phyloP scores from a whole-genome alignment of 305 asterid species.

The Lippia alba region DNA sequence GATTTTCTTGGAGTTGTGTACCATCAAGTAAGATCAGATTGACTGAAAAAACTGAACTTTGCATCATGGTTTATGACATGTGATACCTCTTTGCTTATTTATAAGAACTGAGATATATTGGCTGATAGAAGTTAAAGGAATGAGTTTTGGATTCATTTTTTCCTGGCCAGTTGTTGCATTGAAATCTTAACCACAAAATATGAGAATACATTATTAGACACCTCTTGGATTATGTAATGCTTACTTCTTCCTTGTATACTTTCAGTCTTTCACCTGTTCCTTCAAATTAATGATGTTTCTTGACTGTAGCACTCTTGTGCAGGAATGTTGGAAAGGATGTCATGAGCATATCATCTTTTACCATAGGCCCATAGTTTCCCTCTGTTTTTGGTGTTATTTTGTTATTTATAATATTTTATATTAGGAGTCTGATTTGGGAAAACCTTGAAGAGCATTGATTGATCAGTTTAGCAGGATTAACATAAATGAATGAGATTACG shows the following conservation, averaged over 20 bases:
- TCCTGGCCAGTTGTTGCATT: not conserved
- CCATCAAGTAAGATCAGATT: conserved; percentile 70
- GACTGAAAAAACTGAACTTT: not conserved
- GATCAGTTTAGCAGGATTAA: conserved; percentile 5
- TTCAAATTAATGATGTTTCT: not conserved
- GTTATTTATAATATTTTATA: not conserved
- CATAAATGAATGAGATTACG: conserved; percentile 13
- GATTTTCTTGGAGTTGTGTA: conserved; percentile 82
- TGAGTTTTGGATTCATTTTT: not conserved
- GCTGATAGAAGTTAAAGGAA: conserved; percentile 21
- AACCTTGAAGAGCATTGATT: conserved; percentile 8
- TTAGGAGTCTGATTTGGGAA: conserved; percentile 1
- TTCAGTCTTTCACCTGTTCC: conserved; percentile 2
- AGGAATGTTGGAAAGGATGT: not conserved
- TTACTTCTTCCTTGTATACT: not conserved
- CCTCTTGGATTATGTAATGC: conserved; percentile 7
- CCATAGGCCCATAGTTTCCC: conserved; percentile 1
- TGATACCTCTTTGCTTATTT: not conserved
- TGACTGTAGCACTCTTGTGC: not conserved
- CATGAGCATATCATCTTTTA: not conserved
- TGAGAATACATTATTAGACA: not conserved
- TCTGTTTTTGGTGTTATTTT: not conserved
- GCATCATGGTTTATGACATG: not conserved
- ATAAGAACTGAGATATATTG: conserved; percentile 18
- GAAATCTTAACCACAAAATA: not conserved